Base-by-base conservation (phyloP, 1,139 yeast species). In the Blastobotrys petasosporus region DNA sequence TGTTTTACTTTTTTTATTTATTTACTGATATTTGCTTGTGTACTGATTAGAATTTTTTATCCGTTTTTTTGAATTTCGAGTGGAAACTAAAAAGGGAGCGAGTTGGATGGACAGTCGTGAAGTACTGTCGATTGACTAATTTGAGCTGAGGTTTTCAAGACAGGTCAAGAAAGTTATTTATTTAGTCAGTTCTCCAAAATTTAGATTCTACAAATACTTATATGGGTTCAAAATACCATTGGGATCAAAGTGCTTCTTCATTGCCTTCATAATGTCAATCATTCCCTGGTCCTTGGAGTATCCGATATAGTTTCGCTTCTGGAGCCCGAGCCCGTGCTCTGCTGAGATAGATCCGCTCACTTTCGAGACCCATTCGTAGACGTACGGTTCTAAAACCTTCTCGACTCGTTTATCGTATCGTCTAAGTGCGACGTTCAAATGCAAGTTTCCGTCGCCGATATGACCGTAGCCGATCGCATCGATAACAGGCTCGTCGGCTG, bases 301-400 rank as follows among this genome's bases (percentile, higher is more conserved):
- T 9, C 82, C 82, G 55, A 90, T 76, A 64, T 85, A 92, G 61
- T 85, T 83, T 58, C 84, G 85, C 82, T 92, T 92, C 62, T 90
- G 96, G 76, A 92, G 85, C 1, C 98, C 98, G 51, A 92, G 74
- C 3, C 98, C 98, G 65, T 92, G 98, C 66, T 92, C 98, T 37
- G 97, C 98, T 50, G 95, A 84, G 44, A 92, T 82, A 1, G 97
- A 87, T 29, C 98, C 98, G 37, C 80, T 69, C 50, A 75, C 75
- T 51, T 81, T 76, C 46, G 77, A 74, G 51, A 92, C 85, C 85
- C 92, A 88, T 69, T 92, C 94, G 60, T 87, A 92, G 28, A 92
- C 92, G 68, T 83, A 90, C 36, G 97, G 97, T 67, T 92, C 97
- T 52, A 92, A 74, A 1, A 75, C 77, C 46, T 75, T 69, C 68